Conservation (phyloP, 805 yeast species). For the Komagataella mondaviorum region DNA sequence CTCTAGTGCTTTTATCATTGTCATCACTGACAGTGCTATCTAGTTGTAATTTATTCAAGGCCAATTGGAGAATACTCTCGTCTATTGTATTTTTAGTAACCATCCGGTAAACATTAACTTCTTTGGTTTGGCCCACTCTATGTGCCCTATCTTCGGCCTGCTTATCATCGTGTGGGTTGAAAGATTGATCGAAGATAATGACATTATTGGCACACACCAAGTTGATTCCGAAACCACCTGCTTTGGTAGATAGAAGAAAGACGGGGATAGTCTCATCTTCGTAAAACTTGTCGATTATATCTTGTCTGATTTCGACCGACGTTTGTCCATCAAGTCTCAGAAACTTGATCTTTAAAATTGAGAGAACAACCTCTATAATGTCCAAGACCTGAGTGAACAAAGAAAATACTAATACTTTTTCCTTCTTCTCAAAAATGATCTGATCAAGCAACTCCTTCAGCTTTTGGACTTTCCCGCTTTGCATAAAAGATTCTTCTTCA, state of each 20-base stretch:
- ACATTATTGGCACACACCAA: slow-evolving; percentile 92
- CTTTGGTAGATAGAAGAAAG: slow-evolving; percentile 83
- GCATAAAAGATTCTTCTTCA: slow-evolving; percentile 33
- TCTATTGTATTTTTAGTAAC: slow-evolving; percentile 71
- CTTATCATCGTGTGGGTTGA: slow-evolving; percentile 96
- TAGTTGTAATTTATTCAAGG: slow-evolving; percentile 80
- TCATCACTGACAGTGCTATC: slow-evolving; percentile 49
- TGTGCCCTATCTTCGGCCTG: slow-evolving; percentile 99
- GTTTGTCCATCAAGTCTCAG: slow-evolving; percentile 90
- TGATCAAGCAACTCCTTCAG: slow-evolving; percentile 43
- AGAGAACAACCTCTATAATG: slow-evolving; percentile 65
- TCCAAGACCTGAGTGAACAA: slow-evolving; percentile 89
- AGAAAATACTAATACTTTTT: slow-evolving; percentile 73
- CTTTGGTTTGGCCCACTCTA: slow-evolving; percentile 86
- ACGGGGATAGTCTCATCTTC: slow-evolving; percentile 75
- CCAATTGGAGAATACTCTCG: slow-evolving; percentile 75
- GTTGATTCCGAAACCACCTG: slow-evolving; percentile 98
- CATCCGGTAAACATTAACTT: slow-evolving; percentile 67
- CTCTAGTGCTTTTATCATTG: slow-evolving; percentile 16
- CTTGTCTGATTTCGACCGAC: slow-evolving; percentile 85
- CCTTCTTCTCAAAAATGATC: slow-evolving; percentile 41
- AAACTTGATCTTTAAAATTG: slow-evolving; percentile 52
- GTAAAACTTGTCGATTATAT: slow-evolving; percentile 77
- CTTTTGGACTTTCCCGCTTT: slow-evolving; percentile 63
- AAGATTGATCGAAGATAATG: slow-evolving; percentile 82